These are phyloP conservation scores for Nitzschia sp. DNA, from an alignment of 108 stramenopile genomes.

Conservation along the genomic window DNA sequence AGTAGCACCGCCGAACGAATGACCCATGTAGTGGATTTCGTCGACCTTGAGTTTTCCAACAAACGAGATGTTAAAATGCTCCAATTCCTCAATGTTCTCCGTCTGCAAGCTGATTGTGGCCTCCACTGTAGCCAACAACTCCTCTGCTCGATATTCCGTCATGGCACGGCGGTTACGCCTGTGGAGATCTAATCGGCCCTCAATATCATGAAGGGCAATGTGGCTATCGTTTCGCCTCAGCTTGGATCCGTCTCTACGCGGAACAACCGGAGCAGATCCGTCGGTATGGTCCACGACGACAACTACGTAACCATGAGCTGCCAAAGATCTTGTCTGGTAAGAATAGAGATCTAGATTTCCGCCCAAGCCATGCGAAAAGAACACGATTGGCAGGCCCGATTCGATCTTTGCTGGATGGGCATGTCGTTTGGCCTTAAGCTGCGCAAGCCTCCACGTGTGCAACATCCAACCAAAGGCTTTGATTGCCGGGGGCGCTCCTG, in stretches of 20 bases:
- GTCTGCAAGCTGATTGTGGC: slow-evolving; percentile 34
- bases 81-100: slow-evolving; percentile 33
- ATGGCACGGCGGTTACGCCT: slow-evolving; percentile 25
- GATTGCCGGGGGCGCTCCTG: slow-evolving; percentile 49
- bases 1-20: slow-evolving; percentile 69
- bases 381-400: slow-evolving; percentile 41
- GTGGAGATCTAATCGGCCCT: slow-evolving; percentile 12
- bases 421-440: slow-evolving; percentile 11
- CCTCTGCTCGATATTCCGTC: slow-evolving; percentile 47
- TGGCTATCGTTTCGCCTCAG: slow-evolving; percentile 4
- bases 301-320: slow-evolving; percentile 53
- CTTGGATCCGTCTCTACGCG: slow-evolving; percentile 32
- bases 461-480: slow-evolving; percentile 43
- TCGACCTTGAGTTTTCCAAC: slow-evolving; percentile 35
- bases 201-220: neutral
- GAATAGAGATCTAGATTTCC: slow-evolving; percentile 53
- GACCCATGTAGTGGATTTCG: slow-evolving; percentile 58
- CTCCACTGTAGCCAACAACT: slow-evolving; percentile 42
- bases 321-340: slow-evolving; percentile 54
- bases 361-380: slow-evolving; percentile 68
- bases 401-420: slow-evolving; percentile 2
- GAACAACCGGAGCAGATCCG: slow-evolving; percentile 41
- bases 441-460: slow-evolving; percentile 47
- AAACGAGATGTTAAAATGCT: slow-evolving; percentile 30
- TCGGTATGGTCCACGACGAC: slow-evolving; percentile 55